A percentile compares a stretch with the other conserved stretches of the same genome.
These are phyloP conservation scores for Hysterium pulicare DNA, from an alignment of 2,329 filamentous ascomycete species.

Conservation along the genomic window DNA sequence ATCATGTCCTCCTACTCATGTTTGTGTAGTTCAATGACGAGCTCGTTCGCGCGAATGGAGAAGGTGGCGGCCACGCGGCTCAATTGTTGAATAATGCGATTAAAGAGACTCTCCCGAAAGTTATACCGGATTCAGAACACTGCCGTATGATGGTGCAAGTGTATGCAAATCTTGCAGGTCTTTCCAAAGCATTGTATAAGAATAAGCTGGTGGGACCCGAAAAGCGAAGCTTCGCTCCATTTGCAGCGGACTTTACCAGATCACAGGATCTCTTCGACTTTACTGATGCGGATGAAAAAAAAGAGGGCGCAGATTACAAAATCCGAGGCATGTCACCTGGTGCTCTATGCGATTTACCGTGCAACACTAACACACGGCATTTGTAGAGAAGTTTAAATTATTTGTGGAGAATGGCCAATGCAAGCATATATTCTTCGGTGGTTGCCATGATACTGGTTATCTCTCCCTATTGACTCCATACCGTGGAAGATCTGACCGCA, in stretches of 20 bases:
- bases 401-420: conserved; percentile 58
- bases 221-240: conserved; percentile 51
- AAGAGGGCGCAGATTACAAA: conserved; percentile 54
- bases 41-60: conserved; percentile 41
- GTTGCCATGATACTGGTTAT: conserved; percentile 58
- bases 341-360: no score
- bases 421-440: conserved; percentile 60
- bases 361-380: not conserved
- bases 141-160: conserved; percentile 53
- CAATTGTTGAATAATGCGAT: conserved; percentile 50
- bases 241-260: conserved; percentile 53
- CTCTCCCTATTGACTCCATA: conserved; percentile 53
- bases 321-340: conserved; percentile 42
- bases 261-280: conserved; percentile 57
- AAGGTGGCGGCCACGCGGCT: conserved; percentile 54
- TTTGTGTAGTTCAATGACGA: conserved; percentile 42
- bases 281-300: conserved; percentile 58
- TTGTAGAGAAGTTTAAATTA: conserved; percentile 37
- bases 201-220: conserved; percentile 49
- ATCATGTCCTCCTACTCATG: not conserved
- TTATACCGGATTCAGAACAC: conserved; percentile 23
- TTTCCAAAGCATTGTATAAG: conserved; percentile 48
- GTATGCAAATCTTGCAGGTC: conserved; percentile 50
- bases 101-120: conserved; percentile 29
- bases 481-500: conserved; percentile 44